Percentiles rank a stretch among this genome's conserved stretches.
phyloP scores from a whole-genome alignment of 2,329 filamentous ascomycete species.

The Exophiala aquamarina region DNA sequence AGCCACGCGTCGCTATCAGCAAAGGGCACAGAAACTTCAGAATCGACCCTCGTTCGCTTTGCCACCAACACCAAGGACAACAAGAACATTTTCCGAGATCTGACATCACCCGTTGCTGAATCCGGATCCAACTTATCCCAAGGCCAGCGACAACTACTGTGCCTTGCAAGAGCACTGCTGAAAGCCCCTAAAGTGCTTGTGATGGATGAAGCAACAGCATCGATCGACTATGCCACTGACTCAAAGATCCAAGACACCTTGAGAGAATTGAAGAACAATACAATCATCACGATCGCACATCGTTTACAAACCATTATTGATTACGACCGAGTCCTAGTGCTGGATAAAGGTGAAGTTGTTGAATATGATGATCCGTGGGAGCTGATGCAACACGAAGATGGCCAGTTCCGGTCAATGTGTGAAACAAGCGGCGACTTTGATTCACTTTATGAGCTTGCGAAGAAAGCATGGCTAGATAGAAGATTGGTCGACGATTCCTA shows the following conservation, averaged over 20 bases:
- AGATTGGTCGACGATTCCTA: conserved; percentile 44
- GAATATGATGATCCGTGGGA: conserved; percentile 91
- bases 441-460: conserved; percentile 55
- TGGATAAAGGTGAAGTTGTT: conserved; percentile 83
- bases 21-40: conserved; percentile 24
- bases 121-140: conserved; percentile 94
- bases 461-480: conserved; percentile 48
- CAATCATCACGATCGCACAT: conserved; percentile 95
- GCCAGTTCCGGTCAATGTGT: conserved; percentile 68
- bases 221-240: conserved; percentile 95
- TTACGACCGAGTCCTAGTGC: conserved; percentile 93
- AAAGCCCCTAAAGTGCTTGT: conserved; percentile 91
- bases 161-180: conserved; percentile 86
- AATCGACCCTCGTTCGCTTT: conserved; percentile 21
- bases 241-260: conserved; percentile 96
- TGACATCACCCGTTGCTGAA: conserved; percentile 79
- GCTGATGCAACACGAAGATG: conserved; percentile 69
- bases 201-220: conserved; percentile 98
- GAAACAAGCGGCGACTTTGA: conserved; percentile 67
- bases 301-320: conserved; percentile 95
- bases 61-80: conserved; percentile 56
- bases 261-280: conserved; percentile 80
- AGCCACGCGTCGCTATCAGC: conserved; percentile 27
- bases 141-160: conserved; percentile 91
- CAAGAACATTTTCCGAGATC: conserved; percentile 91